A percentile compares a stretch with the other conserved stretches of the same genome.
phyloP scores from a whole-genome alignment of 176 grass and related monocot genomes.

The Raddia distichophylla region DNA sequence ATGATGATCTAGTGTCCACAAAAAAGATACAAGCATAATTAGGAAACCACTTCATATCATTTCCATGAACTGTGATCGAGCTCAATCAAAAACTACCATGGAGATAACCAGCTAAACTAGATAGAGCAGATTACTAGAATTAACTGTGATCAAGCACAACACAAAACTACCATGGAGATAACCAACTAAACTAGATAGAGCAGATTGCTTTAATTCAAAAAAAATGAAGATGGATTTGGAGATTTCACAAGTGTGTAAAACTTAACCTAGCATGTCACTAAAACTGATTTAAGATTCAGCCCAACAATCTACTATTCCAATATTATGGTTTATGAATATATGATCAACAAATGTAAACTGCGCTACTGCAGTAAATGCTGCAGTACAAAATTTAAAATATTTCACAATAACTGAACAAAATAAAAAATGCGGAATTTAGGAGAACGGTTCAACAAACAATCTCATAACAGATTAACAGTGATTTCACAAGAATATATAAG shows the following conservation, averaged over 20 bases:
- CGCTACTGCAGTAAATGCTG: too few species aligned
- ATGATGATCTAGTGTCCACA: not conserved
- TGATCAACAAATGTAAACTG: too few species aligned
- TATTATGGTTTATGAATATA: too few species aligned
- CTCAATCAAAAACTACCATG: not conserved
- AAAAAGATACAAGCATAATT: not conserved
- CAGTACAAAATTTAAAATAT: not conserved
- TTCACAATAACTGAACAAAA: not conserved
- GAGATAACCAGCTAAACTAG: not conserved
- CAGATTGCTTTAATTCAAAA: conserved; percentile 7
- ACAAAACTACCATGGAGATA: not conserved
- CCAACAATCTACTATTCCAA: too few species aligned
- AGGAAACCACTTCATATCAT: not conserved
- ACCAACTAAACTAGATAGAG: not conserved
- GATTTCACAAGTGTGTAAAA: not conserved
- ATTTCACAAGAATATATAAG: not conserved
- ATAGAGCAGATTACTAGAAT: conserved; percentile 12
- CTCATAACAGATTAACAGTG: too few species aligned
- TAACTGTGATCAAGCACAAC: too few species aligned
- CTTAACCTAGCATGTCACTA: not conserved
- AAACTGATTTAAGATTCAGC: not conserved
- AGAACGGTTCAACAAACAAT: not conserved
- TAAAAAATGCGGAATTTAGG: not conserved
- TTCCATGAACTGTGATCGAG: not conserved
- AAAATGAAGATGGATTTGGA: not conserved